Evolutionary conservation across 2,329 filamentous ascomycete species (phyloP).

Genomic region (Daldinia sp.): DNA sequence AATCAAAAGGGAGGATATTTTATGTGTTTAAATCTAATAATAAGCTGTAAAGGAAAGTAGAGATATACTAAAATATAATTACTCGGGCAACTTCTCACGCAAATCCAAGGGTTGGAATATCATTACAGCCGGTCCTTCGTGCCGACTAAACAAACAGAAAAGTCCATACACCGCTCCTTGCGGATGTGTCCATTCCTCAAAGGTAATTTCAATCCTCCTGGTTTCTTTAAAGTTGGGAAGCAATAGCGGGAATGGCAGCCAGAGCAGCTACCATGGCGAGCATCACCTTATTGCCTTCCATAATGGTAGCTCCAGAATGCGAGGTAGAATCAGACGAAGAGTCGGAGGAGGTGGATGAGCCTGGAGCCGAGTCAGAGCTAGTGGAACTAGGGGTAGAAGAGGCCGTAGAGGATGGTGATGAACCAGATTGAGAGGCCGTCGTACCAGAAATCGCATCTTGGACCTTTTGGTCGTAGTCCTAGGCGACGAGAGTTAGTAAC

Average conservation of each 20-base stretch:
- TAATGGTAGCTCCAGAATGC: not conserved
- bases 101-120: not conserved
- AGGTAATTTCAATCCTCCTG: not conserved
- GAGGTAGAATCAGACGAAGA: not conserved
- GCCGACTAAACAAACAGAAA: not conserved
- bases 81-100: not conserved
- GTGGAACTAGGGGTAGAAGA: not conserved
- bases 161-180: not conserved
- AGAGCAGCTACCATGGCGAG: not conserved
- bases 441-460: not conserved
- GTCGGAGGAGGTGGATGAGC: not conserved
- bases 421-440: not conserved
- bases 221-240: not conserved
- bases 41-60: not conserved
- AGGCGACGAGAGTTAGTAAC: not conserved
- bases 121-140: not conserved
- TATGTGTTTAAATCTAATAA: not conserved
- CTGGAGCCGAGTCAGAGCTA: not conserved
- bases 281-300: not conserved
- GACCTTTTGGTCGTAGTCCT: not conserved
- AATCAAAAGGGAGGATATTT: not conserved
- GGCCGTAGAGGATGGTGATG: not conserved
- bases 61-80: not conserved
- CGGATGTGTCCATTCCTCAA: not conserved
- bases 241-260: not conserved